Conservation (phyloP, 2,329 filamentous ascomycete genomes). For the Pestalotiopsis sp. region DNA sequence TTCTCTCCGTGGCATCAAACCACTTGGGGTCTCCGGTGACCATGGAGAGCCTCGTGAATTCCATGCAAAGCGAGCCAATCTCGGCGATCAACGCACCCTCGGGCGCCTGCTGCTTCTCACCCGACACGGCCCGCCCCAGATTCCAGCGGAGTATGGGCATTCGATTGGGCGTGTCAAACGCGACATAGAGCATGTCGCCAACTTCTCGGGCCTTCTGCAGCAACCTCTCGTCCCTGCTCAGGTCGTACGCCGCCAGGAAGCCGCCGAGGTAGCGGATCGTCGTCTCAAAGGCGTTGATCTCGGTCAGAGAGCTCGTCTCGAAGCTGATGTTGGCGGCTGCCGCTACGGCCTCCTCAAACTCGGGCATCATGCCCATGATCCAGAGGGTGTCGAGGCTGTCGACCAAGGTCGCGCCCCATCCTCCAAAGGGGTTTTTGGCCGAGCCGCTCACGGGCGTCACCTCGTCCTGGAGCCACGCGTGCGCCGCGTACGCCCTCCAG, state of each 20-base stretch:
- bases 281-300: slow-evolving; percentile 41
- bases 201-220: slow-evolving; percentile 42
- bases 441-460: slow-evolving; percentile 42
- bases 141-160: slow-evolving; percentile 34
- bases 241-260: slow-evolving; percentile 37
- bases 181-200: slow-evolving; percentile 39
- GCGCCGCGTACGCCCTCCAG: slow-evolving; percentile 43
- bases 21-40: slow-evolving; percentile 34
- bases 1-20: slow-evolving; percentile 33
- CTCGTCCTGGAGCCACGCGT: slow-evolving; percentile 47
- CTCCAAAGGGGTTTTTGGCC: slow-evolving; percentile 42
- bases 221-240: slow-evolving; percentile 36
- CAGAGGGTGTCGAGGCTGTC: slow-evolving; percentile 38
- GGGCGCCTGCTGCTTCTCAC: slow-evolving; percentile 23
- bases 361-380: slow-evolving; percentile 49
- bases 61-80: slow-evolving; percentile 32
- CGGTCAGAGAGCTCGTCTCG: slow-evolving; percentile 29
- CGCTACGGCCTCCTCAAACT: slow-evolving; percentile 47
- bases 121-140: slow-evolving; percentile 23
- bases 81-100: slow-evolving; percentile 29
- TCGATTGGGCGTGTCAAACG: slow-evolving; percentile 35
- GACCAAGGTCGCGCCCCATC: slow-evolving; percentile 51
- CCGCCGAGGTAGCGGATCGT: slow-evolving; percentile 39
- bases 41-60: slow-evolving; percentile 34
- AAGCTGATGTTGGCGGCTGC: slow-evolving; percentile 47